Base-by-base conservation (phyloP, 202 grass and related monocot species). In the Bolboschoenoplectus hybrid region DNA sequence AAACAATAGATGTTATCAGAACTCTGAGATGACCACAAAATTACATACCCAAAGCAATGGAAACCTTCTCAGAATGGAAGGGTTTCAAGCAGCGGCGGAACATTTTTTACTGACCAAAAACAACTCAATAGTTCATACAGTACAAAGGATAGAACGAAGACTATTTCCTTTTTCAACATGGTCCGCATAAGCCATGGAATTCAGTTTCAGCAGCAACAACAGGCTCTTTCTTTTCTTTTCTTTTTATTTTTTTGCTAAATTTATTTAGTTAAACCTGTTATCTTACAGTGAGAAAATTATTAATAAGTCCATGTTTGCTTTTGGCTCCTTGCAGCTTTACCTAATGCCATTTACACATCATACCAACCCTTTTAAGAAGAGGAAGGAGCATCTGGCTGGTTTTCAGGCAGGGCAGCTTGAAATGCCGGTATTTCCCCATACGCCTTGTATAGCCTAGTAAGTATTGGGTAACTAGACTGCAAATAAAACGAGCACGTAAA, bases 371-470 rank as follows among this genome's bases (percentile, higher is more conserved):
- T 36, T 58, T 80, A 80, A 57, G 75, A 58, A 41, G 75, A 60
- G 53, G 85, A 64, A 84, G 89, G 90, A 11, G 92, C 88, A 39
- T 99, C 97, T n/a, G 97, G 97, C 80, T 99, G 97, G 83, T 47
- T 87, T 47, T 84, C 79, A 84, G 97, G 97, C 10, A 91, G 90
- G 2, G 97, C 97, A 74, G 93, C 92, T 91, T 90, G 83, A 82
- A 99, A 99, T 46, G 91, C 89, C 35, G 93, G 93, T 49, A 92
- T 85, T 85, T 88, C 81, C 71, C 68, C 86, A 51, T 99, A 99
- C 36, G 87, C 89, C 6, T 89, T 83, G 4, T 91, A 56, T 71
- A 99, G 71, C 84, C 91, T 91, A 0, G 74, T 75, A n/a, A 99
- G 90, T 9, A 88, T 91, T 39, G 93, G 97, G 41, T 94, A 97